Evolutionary conservation across 2,329 filamentous ascomycete genomes (phyloP), one percentile per base, ranked within the genome.

Genomic region (Cercospora berteroae): DNA sequence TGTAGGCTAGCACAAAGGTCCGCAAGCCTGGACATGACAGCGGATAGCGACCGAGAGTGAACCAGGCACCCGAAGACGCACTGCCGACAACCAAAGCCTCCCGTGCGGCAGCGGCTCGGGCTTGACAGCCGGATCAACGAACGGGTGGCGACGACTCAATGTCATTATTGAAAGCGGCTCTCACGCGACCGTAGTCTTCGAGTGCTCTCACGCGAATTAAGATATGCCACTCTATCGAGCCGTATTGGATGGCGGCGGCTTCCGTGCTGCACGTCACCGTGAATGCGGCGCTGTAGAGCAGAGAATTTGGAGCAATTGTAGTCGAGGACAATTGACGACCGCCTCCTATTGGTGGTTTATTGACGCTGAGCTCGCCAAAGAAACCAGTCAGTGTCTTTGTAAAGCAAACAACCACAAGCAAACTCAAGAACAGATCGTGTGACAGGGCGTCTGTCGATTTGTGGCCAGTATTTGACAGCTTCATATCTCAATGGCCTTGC

Each of bases 401-500:
- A 27, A 55, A 68, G 66, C 66, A 68, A 68, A 68, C 66, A 68
- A 57, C 42, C 29, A 42, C 48, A 42, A 65, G 66, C 66, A 68
- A 68, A 65, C 62, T 59, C 63, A 50, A 25, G 42, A 5, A 55
- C 6, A 25, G 50, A 42, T 57, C 8, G 61, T 63, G 61, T 23
- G 50, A 63, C 61, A 29, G 50, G 7, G 18, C 9, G 29, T 44
- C n/a, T 27, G 36, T 39, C 20, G 31, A 60, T 36, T 58, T 63
- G 27, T 52, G 42, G 42, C 33, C 52, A 23, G 31, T 42, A 44
- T 55, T 55, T 63, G 60, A 33, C 25, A 56, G 60, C 42, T 52
- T 60, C 18, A 48, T 33, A 31, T 25, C 29, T 23, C 18, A 36
- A 25, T 23, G 44, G 10, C 42, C 33, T 27, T 50, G 36, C 31